Percentiles rank a stretch among this genome's conserved stretches.
phyloP scores from a whole-genome alignment of 2,329 filamentous ascomycete species.

The Fusarium sp. region DNA sequence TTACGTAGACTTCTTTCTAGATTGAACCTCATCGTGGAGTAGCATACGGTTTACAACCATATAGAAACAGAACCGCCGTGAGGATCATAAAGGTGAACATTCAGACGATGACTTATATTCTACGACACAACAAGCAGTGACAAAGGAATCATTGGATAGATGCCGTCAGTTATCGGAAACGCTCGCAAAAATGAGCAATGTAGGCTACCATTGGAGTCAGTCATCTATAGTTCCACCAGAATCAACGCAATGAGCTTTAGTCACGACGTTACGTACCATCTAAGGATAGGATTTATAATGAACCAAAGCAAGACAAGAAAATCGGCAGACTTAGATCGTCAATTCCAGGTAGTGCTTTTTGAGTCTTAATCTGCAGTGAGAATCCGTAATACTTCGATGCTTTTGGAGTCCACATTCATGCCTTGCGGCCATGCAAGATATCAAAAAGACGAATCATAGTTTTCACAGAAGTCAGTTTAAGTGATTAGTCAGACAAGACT shows the following conservation, averaged over 20 bases:
- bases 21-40: neutral
- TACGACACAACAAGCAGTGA: no score
- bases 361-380: neutral
- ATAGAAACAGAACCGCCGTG: neutral
- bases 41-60: neutral
- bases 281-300: neutral
- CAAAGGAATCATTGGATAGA: neutral
- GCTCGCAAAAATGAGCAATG: neutral
- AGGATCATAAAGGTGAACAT: neutral
- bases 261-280: neutral
- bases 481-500: neutral
- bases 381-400: neutral
- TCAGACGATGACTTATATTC: accelerated
- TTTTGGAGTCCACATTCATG: neutral
- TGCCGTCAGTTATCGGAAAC: accelerated
- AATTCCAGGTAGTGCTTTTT: neutral
- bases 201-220: neutral
- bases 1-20: neutral
- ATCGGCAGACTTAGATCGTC: neutral
- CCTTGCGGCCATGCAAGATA: neutral
- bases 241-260: neutral
- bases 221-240: neutral
- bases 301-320: neutral
- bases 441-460: no score
- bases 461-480: no score